Base-by-base conservation (phyloP, 2,329 filamentous ascomycete species). In the Atkinsonella texensis region DNA sequence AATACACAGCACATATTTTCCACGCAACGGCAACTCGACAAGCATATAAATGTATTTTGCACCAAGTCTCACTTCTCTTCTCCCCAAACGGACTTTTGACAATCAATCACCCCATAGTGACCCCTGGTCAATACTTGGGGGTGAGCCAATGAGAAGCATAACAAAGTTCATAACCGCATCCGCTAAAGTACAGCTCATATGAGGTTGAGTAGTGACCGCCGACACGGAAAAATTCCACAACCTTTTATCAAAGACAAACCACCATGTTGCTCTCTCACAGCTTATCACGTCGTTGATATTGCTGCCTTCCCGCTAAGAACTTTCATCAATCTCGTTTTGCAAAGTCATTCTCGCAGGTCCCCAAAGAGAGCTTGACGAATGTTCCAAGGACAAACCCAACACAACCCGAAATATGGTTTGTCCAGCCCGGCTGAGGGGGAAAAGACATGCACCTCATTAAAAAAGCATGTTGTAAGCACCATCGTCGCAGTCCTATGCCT, bases 381-480 rank as follows among this genome's bases (percentile, higher is more conserved):
- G 58, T 61, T 57, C 55, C 55, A 38, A 43, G 18, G 13, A 42
- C 33, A 49, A n/a, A 20, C 57, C 56, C 58, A 58, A 54, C 58
- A 52, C 60, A 52, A 54, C 56, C 56, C 58, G 50, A 54, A 56
- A 56, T 60, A 54, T 58, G 60, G 18, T 57, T 54, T 57, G 56
- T 60, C 55, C 56, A 60, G 35, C 52, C 56, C 58, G 42, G 53
- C 57, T 48, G 52, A 56, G 54, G 56, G 60, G 56, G 54, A 56
- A 59, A 55, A 43, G 59, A 57, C 55, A 56, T 58, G 51, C 60
- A 60, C 61, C 58, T 57, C 55, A 53, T 60, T 56, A 62, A 65
- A 59, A 57, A 54, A 62, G 52, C 56, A 59, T 55, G 32, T 44
- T 45, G 20, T 40, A n/a, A 55, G 59, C 54, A 53, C 55, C 53